Evolutionary conservation across 2,329 filamentous ascomycete species (phyloP).

Genomic region (Pseudogymnoascus sp.): DNA sequence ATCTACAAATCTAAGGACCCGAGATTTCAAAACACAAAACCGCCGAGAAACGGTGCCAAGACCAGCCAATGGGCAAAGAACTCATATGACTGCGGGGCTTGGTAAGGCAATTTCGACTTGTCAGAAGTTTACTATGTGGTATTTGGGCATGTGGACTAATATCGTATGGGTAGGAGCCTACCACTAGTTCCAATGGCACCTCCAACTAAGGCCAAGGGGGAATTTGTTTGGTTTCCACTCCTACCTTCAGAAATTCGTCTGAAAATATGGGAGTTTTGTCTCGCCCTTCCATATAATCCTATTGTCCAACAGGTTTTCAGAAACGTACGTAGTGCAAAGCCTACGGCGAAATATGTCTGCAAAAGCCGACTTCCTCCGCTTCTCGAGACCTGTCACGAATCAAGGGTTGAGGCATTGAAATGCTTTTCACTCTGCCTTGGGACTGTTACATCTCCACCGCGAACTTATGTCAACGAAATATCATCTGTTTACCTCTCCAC

Average conservation of each 20-base stretch:
- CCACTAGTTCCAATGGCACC: background rate
- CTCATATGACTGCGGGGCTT: conserved; percentile 9
- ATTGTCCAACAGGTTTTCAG: conserved; percentile 27
- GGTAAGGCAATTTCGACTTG: conserved; percentile 3
- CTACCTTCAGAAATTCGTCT: conserved; percentile 11
- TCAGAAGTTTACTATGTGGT: background rate
- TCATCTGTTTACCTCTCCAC: background rate
- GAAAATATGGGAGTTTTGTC: conserved; percentile 12
- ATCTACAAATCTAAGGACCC: background rate
- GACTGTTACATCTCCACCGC: background rate
- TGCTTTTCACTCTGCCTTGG: background rate
- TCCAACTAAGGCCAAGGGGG: background rate
- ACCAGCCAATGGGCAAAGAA: conserved; percentile 4
- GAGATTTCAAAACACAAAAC: background rate
- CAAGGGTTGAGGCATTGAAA: background rate
- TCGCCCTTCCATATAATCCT: conserved; percentile 23
- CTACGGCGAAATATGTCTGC: conserved; percentile 11
- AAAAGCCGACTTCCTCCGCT: conserved; percentile 6
- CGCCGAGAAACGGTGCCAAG: background rate
- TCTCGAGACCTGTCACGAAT: background rate
- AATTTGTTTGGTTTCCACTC: conserved; percentile 9
- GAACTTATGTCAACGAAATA: background rate
- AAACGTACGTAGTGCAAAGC: conserved; percentile 25
- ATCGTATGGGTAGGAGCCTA: conserved; percentile 3
- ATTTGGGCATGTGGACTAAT: conserved; percentile 1